A percentile compares a stretch with the other conserved stretches of the same genome.
Evolutionary conservation across 225 moss, liverwort and hornwort genomes (phyloP).

Genomic region (Antitrichia curtipendula): DNA sequence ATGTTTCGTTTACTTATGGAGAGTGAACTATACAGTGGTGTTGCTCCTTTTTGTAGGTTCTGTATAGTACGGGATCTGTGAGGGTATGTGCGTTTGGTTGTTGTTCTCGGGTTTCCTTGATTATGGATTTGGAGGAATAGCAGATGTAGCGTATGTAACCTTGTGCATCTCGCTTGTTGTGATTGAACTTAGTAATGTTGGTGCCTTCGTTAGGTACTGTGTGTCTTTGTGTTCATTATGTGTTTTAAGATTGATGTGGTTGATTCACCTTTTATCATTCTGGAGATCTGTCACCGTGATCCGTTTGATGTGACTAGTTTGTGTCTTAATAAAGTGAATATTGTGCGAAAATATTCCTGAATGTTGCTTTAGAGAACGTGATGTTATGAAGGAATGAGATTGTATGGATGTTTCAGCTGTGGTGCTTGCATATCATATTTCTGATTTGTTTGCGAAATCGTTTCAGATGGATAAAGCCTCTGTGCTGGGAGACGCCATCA

Average conservation of each 20-base stretch:
- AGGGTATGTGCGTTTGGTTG: background rate
- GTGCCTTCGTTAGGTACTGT: background rate
- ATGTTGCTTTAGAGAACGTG: background rate
- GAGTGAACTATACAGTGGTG: too few species aligned
- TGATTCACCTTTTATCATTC: background rate
- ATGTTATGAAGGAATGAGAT: too few species aligned
- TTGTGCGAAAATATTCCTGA: background rate
- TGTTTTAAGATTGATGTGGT: too few species aligned
- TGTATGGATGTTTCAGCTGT: background rate
- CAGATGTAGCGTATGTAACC: background rate
- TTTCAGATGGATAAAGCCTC: conserved; percentile 98
- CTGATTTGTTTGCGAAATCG: background rate
- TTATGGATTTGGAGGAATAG: background rate
- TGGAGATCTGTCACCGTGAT: too few species aligned
- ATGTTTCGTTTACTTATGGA: background rate
- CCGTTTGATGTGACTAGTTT: too few species aligned
- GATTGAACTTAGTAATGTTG: background rate
- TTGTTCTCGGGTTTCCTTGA: background rate
- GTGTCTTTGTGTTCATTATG: background rate
- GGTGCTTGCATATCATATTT: background rate
- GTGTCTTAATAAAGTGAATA: background rate
- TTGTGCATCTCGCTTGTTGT: background rate
- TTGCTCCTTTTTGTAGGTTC: background rate
- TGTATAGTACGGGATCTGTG: too few species aligned
- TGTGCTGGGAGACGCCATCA: conserved; percentile 91